Evolutionary conservation across 352 stramenopile species (phyloP).

Genomic region (Phytophthora crassamura): DNA sequence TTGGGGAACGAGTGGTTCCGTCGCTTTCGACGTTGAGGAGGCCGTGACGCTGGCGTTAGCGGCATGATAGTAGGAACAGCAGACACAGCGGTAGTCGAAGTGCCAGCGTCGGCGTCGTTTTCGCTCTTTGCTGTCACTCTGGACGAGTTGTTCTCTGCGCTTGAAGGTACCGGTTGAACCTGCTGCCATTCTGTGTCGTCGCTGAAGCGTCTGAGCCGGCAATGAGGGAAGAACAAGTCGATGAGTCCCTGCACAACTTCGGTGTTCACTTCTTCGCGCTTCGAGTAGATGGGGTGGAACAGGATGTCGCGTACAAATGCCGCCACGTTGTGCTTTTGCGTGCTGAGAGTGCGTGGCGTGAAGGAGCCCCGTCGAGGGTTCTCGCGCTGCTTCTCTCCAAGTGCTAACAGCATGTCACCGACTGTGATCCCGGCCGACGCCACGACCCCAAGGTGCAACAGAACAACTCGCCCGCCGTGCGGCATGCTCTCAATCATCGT

Average conservation of each 20-base stretch:
- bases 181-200: slow-evolving; percentile 55
- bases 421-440: slow-evolving; percentile 48
- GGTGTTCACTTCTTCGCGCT: slow-evolving; percentile 48
- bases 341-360: slow-evolving; percentile 29
- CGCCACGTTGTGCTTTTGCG: slow-evolving; percentile 57
- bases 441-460: slow-evolving; percentile 72
- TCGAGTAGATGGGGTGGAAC: slow-evolving; percentile 77
- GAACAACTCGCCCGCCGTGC: slow-evolving; percentile 58
- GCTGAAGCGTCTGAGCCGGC: slow-evolving; percentile 67
- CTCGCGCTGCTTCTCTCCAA: slow-evolving; percentile 68
- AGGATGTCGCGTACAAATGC: slow-evolving; percentile 80
- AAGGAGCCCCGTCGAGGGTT: slow-evolving; percentile 34
- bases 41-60: slow-evolving; percentile 10
- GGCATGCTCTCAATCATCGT: slow-evolving; percentile 59
- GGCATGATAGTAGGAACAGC: slow-evolving; percentile 1
- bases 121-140: slow-evolving; percentile 24
- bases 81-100: slow-evolving; percentile 1
- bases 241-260: slow-evolving; percentile 59
- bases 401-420: slow-evolving; percentile 56
- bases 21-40: slow-evolving; percentile 38
- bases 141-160: slow-evolving; percentile 3
- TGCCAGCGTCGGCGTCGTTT: slow-evolving; percentile 31
- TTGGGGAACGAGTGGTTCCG: slow-evolving; percentile 79
- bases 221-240: slow-evolving; percentile 78
- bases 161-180: slow-evolving; percentile 6